These are phyloP conservation scores for Nicotiana tomentosiformis DNA, from an alignment of 257 asterid species.

Conservation along the genomic window DNA sequence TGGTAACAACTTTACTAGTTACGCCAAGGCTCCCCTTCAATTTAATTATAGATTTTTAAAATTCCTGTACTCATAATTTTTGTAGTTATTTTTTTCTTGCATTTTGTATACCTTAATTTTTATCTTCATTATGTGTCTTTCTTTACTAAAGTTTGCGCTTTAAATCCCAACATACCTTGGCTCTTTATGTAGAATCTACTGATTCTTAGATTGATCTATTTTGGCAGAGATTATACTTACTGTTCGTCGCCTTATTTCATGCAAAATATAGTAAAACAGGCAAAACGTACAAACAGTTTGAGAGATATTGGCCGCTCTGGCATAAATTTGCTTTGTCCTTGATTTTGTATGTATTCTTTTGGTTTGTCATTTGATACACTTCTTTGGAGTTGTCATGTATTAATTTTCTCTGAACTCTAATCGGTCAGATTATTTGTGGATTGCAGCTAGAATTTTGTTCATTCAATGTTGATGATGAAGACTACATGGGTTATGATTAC, in stretches of 20 bases:
- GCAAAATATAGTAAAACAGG: background rate
- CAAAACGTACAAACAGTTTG: background rate
- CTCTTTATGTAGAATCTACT: background rate
- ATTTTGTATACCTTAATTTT: background rate
- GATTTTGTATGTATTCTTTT: background rate
- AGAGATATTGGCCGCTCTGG: background rate
- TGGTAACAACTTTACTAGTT: no score
- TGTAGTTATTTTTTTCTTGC: background rate
- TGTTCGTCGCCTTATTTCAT: background rate
- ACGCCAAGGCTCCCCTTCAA: no score
- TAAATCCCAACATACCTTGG: background rate
- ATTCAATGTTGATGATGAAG: slow-evolving; percentile 79
- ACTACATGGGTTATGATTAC: slow-evolving; percentile 86
- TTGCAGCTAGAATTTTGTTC: slow-evolving; percentile 82
- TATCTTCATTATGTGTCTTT: background rate
- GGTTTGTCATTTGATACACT: background rate
- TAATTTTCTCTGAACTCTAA: background rate
- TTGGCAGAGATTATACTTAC: background rate
- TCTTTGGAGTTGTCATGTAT: background rate
- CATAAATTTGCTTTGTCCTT: background rate
- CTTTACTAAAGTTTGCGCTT: background rate
- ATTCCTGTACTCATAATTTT: background rate
- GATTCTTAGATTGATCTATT: background rate
- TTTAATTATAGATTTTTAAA: background rate
- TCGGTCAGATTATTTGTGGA: background rate